phyloP scores from a whole-genome alignment of 139 green algal species.

The Coelastrella sp. region DNA sequence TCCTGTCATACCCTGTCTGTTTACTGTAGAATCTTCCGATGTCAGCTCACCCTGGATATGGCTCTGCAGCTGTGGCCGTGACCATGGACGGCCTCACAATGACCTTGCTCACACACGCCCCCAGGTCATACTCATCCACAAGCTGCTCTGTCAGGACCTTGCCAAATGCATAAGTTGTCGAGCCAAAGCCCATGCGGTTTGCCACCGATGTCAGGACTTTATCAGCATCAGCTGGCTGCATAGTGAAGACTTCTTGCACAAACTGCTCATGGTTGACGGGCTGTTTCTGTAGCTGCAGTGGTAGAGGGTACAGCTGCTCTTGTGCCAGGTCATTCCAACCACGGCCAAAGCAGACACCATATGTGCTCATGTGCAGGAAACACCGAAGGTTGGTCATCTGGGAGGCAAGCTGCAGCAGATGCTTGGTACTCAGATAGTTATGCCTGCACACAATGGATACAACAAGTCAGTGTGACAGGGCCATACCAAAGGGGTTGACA shows the following conservation, averaged over 20 bases:
- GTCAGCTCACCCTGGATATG: constrained; percentile 40
- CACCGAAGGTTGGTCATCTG: not conserved
- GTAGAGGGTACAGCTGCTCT: constrained; percentile 8
- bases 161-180: not conserved
- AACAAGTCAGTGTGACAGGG: too few species aligned
- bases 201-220: not conserved
- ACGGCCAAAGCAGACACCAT: not conserved
- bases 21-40: too few species aligned
- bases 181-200: not conserved
- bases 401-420: constrained; percentile 9
- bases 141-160: constrained; percentile 57
- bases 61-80: not conserved
- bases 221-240: not conserved
- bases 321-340: not conserved
- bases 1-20: too few species aligned
- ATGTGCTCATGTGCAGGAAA: constrained; percentile 28
- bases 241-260: not conserved
- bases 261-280: not conserved
- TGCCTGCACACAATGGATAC: too few species aligned
- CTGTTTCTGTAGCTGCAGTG: not conserved
- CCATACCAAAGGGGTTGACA: too few species aligned
- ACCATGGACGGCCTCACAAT: constrained; percentile 46
- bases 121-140: constrained; percentile 49
- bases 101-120: constrained; percentile 1
- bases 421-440: not conserved